A percentile compares a stretch with the other conserved stretches of the same genome.
Evolutionary conservation across 192 early-diverging fungal species (phyloP).

Genomic region (Rhizophagus prolifer): DNA sequence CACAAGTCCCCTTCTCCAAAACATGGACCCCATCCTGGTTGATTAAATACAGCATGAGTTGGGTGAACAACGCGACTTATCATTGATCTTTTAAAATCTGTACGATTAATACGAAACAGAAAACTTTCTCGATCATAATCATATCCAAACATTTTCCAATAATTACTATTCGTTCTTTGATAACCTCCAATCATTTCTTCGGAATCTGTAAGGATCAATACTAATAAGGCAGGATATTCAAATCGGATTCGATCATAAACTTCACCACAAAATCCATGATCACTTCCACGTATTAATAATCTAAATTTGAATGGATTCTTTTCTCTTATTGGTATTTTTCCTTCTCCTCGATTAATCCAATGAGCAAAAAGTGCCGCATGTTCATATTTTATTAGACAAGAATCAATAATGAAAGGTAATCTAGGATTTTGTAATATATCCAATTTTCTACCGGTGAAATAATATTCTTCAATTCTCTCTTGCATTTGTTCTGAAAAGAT

Average conservation of each 20-base stretch:
- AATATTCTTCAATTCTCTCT: neutral
- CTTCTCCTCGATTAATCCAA: conserved; percentile 2
- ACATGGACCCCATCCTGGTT: neutral
- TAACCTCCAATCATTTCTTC: conserved; percentile 7
- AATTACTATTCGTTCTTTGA: neutral
- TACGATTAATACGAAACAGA: neutral
- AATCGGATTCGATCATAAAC: neutral
- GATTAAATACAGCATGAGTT: neutral
- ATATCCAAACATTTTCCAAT: conserved; percentile 4
- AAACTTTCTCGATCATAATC: conserved; percentile 8
- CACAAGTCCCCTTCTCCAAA: conserved; percentile 1
- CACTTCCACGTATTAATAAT: neutral
- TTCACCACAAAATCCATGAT: neutral
- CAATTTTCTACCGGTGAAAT: neutral
- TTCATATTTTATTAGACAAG: neutral
- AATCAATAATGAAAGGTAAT: conserved; percentile 4
- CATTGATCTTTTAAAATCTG: neutral
- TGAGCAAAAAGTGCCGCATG: neutral
- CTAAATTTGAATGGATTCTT: neutral
- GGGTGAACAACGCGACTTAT: neutral
- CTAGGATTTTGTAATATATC: neutral
- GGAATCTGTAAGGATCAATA: neutral
- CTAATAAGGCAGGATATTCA: neutral
- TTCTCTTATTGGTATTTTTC: neutral
- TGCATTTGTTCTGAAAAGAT: neutral